These are phyloP conservation scores for Beauveria brongniartii DNA, from an alignment of 2,329 filamentous ascomycete genomes.

Conservation along the genomic window DNA sequence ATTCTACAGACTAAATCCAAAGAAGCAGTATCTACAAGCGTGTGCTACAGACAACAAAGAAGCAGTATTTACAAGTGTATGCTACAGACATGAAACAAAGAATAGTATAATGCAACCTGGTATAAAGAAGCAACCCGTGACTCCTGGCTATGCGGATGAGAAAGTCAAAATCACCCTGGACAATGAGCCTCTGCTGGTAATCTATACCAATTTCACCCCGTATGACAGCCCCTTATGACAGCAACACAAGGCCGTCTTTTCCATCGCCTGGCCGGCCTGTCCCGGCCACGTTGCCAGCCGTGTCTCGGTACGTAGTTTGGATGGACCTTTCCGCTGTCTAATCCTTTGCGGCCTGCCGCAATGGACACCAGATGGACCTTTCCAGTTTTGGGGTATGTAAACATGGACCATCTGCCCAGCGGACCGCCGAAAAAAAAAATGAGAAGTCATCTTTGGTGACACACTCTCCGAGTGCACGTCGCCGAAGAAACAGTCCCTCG, in stretches of 20 bases:
- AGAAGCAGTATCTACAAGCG: neutral
- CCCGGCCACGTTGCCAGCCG: neutral
- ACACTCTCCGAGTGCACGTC: neutral
- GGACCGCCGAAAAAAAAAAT: neutral
- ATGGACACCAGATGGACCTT: neutral
- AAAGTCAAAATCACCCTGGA: slow-evolving; percentile 3
- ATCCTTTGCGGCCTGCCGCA: neutral
- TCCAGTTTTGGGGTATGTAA: neutral
- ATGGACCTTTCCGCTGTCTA: neutral
- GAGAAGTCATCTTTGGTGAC: neutral
- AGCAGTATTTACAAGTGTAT: neutral
- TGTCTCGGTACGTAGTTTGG: neutral
- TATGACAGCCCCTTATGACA: neutral
- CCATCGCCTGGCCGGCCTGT: neutral
- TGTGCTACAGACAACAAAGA: neutral
- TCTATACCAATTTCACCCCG: neutral
- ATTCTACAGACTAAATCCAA: neutral
- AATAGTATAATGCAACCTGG: slow-evolving; percentile 3
- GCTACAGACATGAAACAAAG: neutral
- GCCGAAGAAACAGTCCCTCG: neutral
- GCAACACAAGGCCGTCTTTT: neutral
- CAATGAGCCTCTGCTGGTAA: neutral
- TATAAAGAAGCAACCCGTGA: neutral
- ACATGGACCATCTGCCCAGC: neutral
- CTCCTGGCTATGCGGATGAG: slow-evolving; percentile 8